Base-by-base conservation (phyloP, 805 yeast species). In the Jamesozyma piceae region DNA sequence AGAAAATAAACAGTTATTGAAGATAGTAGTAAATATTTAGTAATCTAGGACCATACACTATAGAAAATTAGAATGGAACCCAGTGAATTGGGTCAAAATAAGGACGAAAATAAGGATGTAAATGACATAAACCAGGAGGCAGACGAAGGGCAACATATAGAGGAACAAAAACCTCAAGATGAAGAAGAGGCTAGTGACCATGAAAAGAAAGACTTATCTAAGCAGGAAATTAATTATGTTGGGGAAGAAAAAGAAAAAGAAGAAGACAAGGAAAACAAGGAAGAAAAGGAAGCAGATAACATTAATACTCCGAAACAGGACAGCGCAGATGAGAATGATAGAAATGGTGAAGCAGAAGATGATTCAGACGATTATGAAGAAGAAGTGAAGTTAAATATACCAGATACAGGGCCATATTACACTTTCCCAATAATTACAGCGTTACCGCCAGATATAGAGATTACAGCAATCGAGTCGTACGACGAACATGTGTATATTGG, bases 401-500 rank as follows among this genome's bases (percentile, higher is more conserved):
- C 28, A 22, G 14, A 45, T 38, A 43, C 47, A n/a, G 59, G 60
- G 5, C 59, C 60, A 5, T 55, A 52, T 36, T 37, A 44, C 22
- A 40, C 38, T 2, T 46, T 43, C 24, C 52, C 52, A 9, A 41
- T 61, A n/a, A 60, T 61, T 15, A 45, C 49, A 28, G 44, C 48
- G 22, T 38, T 62, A 10, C 63, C 64, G 2, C 21, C 37, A 8
- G 55, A 55, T 21, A 36, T 55, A n/a, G 44, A 44, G 5, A 56
- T 52, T 37, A 49, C 58, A 13, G 44, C 51, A 15, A 49, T 52
- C 35, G 62, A 57, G 35, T 52, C 61, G 4, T 55, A 52, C 38
- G 62, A 58, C 6, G 49, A 58, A 18, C 58, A 62, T 42, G 45
- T 62, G 15, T 62, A 59, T 41, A 39, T 62, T 10, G 66, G 65